Evolutionary conservation across 371 early-diverging fungal genomes (phyloP), one percentile per base, ranked within the genome.

Genomic region (Sporodiniella umbellata): DNA sequence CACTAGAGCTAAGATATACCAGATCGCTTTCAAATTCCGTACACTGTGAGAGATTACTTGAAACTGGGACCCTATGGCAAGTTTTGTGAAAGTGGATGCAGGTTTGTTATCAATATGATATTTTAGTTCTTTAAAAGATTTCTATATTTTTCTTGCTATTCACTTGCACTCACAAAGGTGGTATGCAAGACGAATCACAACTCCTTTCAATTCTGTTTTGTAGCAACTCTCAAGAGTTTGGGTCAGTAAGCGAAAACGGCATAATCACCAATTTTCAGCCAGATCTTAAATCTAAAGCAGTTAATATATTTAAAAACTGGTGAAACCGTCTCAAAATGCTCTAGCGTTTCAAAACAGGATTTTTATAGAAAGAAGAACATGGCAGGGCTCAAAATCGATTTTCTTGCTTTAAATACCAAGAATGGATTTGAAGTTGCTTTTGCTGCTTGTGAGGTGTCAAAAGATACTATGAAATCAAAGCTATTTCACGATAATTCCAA

Each of bases 301-400:
- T 4, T 35, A 30, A 47, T 44, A 28, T 40, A 43, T 8, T 45
- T 53, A 25, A 45, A 53, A 38, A 45, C 53, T 53, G 53, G 53
- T 17, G 53, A 53, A 43, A 30, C 53, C 15, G 21, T 31, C 7
- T 26, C 35, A 14, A 12, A 11, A 21, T 10, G 7, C 23, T 53
- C 53, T 2, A 53, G 37, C 18, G 31, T n/a, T 18, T 22, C 25
- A 2, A 53, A 53, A 31, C 31, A 45, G 17, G 21, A 45, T 8
- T 38, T 53, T 17, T 53, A 53, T 26, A 33, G 25, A n/a, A 44
- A 31, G 7, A 19, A 26, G 18, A 19, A 53, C 30, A 15, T 53
- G 8, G 38, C 22, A 38, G 46, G 53, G 18, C 39, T 53, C 40
- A 45, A 53, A 38, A 37, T 53, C 17, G 46, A 53, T 45, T 44